A percentile compares a stretch with the other conserved stretches of the same genome.
These are phyloP conservation scores for Aspergillus felis DNA, from an alignment of 2,329 filamentous ascomycete species.

Conservation along the genomic window DNA sequence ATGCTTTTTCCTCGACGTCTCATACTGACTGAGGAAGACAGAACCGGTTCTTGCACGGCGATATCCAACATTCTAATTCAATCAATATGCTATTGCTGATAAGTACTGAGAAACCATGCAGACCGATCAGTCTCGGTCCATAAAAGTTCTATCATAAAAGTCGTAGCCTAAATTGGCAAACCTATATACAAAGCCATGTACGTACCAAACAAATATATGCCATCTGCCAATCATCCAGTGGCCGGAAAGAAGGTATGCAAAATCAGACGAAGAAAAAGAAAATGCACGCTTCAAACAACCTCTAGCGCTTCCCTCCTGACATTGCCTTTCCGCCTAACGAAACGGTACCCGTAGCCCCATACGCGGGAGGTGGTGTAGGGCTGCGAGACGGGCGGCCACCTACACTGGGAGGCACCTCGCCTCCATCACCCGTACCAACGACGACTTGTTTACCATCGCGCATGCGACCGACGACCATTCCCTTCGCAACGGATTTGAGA, in stretches of 20 bases:
- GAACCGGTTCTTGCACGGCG: not conserved
- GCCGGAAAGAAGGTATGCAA: not conserved
- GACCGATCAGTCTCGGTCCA: not conserved
- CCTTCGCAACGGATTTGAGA: slow-evolving; percentile 91
- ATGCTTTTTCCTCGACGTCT: not conserved
- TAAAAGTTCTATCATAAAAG: not conserved
- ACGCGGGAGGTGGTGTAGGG: slow-evolving; percentile 40
- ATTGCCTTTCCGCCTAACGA: slow-evolving; percentile 31
- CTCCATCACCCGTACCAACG: slow-evolving; percentile 46
- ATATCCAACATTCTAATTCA: not conserved
- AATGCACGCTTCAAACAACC: not conserved
- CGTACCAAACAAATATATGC: not conserved
- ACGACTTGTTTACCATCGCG: slow-evolving; percentile 47
- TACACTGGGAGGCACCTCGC: slow-evolving; percentile 25
- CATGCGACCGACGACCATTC: slow-evolving; percentile 64
- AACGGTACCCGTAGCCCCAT: slow-evolving; percentile 33
- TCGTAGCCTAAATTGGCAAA: not conserved
- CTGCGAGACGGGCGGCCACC: slow-evolving; percentile 25
- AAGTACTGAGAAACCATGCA: not conserved
- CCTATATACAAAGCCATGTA: not conserved
- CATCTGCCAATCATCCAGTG: too few relatives aligned
- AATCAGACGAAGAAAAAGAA: not conserved
- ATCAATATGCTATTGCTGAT: not conserved
- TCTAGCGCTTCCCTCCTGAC: slow-evolving; percentile 28
- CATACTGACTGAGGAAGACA: not conserved